Evolutionary conservation across 768 basidiomycete species (phyloP).

Genomic region (Omphalotus guepiniiformis): DNA sequence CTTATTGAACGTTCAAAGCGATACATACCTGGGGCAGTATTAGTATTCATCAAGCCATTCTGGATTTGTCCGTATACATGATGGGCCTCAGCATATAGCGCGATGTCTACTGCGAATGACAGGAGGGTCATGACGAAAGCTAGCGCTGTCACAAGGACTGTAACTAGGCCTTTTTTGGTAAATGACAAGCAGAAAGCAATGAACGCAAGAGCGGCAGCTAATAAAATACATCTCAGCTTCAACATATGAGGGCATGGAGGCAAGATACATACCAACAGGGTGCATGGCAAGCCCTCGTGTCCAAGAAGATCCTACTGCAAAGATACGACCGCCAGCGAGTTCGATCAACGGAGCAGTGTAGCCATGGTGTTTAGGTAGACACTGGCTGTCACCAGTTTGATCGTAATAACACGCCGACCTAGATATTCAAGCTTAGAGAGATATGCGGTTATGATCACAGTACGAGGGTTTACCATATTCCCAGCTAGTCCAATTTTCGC

Average conservation of each 20-base stretch:
- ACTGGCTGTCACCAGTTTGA: not conserved
- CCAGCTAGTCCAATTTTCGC: not conserved
- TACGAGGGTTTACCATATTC: not conserved
- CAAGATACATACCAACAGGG: constrained; percentile 12
- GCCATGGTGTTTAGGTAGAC: constrained; percentile 8
- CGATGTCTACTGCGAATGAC: constrained; percentile 17
- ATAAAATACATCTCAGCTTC: not conserved
- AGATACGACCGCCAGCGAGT: not conserved
- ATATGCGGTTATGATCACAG: not conserved
- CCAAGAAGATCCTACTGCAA: constrained; percentile 12
- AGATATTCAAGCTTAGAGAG: not conserved
- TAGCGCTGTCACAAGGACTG: constrained; percentile 11
- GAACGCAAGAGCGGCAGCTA: constrained; percentile 12
- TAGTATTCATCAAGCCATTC: not conserved
- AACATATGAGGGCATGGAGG: not conserved
- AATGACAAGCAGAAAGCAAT: constrained; percentile 15
- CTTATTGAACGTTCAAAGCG: not conserved
- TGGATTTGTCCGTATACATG: constrained; percentile 12
- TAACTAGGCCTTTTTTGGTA: constrained; percentile 5
- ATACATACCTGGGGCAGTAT: constrained; percentile 3
- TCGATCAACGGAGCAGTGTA: constrained; percentile 1
- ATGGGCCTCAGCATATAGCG: constrained; percentile 12
- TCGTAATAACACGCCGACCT: constrained; percentile 5
- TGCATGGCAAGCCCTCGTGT: constrained; percentile 18
- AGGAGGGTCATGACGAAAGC: constrained; percentile 14